phyloP scores from a whole-genome alignment of 768 basidiomycete genomes.

The Tremella yokohamensis region DNA sequence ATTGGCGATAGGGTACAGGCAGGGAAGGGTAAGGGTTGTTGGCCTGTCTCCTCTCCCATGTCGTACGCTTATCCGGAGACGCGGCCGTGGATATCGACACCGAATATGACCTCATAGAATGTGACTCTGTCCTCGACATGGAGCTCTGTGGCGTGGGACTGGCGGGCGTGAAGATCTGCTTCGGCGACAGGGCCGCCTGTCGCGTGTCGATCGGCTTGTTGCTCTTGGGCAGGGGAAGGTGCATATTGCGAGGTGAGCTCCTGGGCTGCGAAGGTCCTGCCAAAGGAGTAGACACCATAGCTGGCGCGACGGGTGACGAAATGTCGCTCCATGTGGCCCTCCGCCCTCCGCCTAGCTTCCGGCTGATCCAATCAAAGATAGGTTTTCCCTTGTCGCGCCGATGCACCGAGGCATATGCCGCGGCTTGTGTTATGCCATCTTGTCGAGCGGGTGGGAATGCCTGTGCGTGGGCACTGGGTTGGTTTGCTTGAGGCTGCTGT shows the following conservation, averaged over 20 bases:
- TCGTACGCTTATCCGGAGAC: conserved; percentile 11
- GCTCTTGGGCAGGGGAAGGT: conserved; percentile 1
- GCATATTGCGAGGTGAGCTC: neutral
- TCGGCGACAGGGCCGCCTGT: neutral
- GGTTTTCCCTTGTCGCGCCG: conserved; percentile 26
- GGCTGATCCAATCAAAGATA: conserved; percentile 41
- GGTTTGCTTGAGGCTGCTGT: too few relatives aligned
- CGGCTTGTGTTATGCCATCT: conserved; percentile 18
- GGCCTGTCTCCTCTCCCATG: conserved; percentile 18
- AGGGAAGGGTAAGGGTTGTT: conserved; percentile 45
- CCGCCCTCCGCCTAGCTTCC: conserved; percentile 34
- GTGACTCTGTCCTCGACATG: conserved; percentile 19
- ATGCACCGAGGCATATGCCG: conserved; percentile 36
- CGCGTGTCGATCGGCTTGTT: neutral
- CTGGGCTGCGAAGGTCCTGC: conserved; percentile 1
- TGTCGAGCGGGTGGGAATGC: too few relatives aligned
- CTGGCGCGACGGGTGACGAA: neutral
- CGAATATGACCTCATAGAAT: conserved; percentile 23
- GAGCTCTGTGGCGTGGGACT: conserved; percentile 13
- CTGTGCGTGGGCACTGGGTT: too few relatives aligned
- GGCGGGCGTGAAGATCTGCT: conserved; percentile 1
- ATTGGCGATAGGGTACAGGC: conserved; percentile 22
- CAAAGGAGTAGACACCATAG: neutral
- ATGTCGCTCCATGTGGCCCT: conserved; percentile 26
- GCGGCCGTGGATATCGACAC: conserved; percentile 8